These are phyloP conservation scores for Agapanthus africanus DNA, from an alignment of 106 monocot genomes.

Conservation along the genomic window DNA sequence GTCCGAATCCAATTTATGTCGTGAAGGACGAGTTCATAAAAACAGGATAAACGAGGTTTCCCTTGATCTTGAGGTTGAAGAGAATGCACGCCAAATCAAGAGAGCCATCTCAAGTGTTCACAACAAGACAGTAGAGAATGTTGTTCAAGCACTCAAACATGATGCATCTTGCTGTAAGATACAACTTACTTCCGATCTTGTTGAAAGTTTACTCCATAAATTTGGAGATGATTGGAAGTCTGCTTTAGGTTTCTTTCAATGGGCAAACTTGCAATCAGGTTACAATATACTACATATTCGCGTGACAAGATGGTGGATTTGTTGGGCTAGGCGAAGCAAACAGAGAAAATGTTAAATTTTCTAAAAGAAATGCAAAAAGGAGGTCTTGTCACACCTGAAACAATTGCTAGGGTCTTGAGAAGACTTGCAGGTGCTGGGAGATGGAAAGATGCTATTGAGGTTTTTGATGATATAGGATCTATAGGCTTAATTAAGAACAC, in stretches of 20 bases:
- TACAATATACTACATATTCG: constrained; percentile 35
- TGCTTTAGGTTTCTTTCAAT: constrained; percentile 70
- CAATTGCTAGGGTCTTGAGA: constrained; percentile 67
- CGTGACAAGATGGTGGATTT: constrained; percentile 73
- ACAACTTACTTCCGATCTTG: constrained; percentile 32
- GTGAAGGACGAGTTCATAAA: neutral
- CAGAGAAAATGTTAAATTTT: constrained; percentile 60
- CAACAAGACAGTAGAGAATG: constrained; percentile 47
- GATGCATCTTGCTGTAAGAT: constrained; percentile 25
- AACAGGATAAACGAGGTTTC: constrained; percentile 6
- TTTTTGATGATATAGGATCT: constrained; percentile 52
- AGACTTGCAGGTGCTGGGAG: constrained; percentile 62
- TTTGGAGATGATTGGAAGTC: constrained; percentile 92
- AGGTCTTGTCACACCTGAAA: constrained; percentile 43
- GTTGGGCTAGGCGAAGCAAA: constrained; percentile 75
- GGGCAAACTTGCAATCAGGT: constrained; percentile 32
- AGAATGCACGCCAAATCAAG: constrained; percentile 23
- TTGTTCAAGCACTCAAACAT: constrained; percentile 34
- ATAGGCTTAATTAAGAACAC: constrained; percentile 57
- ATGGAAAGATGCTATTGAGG: constrained; percentile 47
- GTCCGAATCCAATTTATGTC: neutral
- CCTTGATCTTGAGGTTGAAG: constrained; percentile 19
- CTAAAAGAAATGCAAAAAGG: constrained; percentile 31
- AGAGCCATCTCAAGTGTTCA: constrained; percentile 22
- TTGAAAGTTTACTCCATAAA: constrained; percentile 39